Percentiles rank a stretch among this genome's conserved stretches.
Evolutionary conservation across 768 basidiomycete genomes (phyloP).

Genomic region (Amanita rimosa): DNA sequence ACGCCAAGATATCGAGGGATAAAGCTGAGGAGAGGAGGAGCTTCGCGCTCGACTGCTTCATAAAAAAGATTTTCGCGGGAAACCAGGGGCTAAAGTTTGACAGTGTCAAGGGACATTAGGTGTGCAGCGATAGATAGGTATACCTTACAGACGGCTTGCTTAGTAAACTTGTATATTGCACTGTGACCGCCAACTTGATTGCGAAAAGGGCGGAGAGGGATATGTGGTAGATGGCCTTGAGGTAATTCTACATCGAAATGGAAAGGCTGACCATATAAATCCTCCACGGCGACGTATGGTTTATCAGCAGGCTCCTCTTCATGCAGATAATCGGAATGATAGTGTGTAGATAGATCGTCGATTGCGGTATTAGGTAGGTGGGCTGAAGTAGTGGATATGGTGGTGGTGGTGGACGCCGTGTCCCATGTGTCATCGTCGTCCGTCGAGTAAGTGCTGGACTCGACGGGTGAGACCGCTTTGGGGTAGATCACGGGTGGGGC

Average conservation of each 20-base stretch:
- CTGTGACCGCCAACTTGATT: constrained; percentile 98
- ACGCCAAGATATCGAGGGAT: constrained; percentile 99
- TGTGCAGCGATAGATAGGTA: constrained; percentile 17
- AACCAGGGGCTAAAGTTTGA: constrained; percentile 66
- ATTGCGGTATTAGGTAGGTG: constrained; percentile 7
- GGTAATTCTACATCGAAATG: constrained; percentile 30
- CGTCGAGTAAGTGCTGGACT: constrained; percentile 33
- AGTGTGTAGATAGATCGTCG: neutral
- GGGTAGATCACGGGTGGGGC: constrained; percentile 1
- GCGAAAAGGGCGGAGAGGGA: constrained; percentile 89
- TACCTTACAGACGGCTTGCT: constrained; percentile 97
- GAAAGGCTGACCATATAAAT: constrained; percentile 20
- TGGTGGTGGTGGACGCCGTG: constrained; percentile 52
- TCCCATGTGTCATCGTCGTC: constrained; percentile 76
- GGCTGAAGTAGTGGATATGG: constrained; percentile 47
- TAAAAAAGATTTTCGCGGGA: constrained; percentile 97
- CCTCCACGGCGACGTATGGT: neutral
- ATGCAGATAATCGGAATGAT: neutral
- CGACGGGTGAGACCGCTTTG: constrained; percentile 20
- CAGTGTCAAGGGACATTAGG: constrained; percentile 10
- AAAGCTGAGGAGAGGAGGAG: constrained; percentile 84
- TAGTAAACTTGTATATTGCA: constrained; percentile 96
- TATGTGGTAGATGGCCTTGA: constrained; percentile 65
- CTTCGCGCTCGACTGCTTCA: constrained; percentile 89
- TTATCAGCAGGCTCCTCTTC: neutral